Base-by-base conservation (phyloP, 371 early-diverging fungal species). In the Syncephalastrum sp. region DNA sequence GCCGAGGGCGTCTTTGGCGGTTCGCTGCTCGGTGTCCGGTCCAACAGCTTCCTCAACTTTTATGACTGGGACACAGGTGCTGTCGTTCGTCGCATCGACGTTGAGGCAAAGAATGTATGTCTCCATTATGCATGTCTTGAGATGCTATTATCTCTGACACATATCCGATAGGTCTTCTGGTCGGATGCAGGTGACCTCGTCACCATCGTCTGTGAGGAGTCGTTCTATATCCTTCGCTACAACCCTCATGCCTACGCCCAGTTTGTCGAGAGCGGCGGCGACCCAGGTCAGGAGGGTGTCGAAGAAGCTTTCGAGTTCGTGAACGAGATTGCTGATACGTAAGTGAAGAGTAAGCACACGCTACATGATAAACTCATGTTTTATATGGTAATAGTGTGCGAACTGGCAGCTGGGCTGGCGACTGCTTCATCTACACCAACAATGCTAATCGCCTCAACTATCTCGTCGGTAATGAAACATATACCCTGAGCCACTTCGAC, bases 351-450 rank as follows among this genome's bases (percentile, higher is more conserved):
- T 47, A 24, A n/a, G 17, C 15, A 6, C 8, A n/a, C 17, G 15
- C 15, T 33, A 1, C 51, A 12, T 4, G 13, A 17, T 51, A 4
- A 25, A 25, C 33, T 51, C 1, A 51, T 13, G 4, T 13, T 51
- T 3, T 15, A n/a, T 27, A 12, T 55, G 33, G 42, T 49, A 46
- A 5, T 61, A 87, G 88, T 55, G 87, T 97, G 43, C 87, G 87
- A 67, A 93, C 95, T 3, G 99, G 96, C 25, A 83, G 84, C 59
- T 99, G 98, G 98, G 93, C 96, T 56, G 98, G 97, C 24, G 97
- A 97, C 73, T 96, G 98, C 73, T 95, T 99, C 68, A 94, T 99
- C 59, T 98, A 96, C 78, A 92, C 95, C 46, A 94, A 90, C 67
- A 69, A 84, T 14, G 77, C 86, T 55, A 95, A 96, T 74, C 88